A percentile compares a stretch with the other conserved stretches of the same genome.
Evolutionary conservation across 495 filamentous ascomycete genomes (phyloP).

Genomic region (Podospora pseudoanserina): DNA sequence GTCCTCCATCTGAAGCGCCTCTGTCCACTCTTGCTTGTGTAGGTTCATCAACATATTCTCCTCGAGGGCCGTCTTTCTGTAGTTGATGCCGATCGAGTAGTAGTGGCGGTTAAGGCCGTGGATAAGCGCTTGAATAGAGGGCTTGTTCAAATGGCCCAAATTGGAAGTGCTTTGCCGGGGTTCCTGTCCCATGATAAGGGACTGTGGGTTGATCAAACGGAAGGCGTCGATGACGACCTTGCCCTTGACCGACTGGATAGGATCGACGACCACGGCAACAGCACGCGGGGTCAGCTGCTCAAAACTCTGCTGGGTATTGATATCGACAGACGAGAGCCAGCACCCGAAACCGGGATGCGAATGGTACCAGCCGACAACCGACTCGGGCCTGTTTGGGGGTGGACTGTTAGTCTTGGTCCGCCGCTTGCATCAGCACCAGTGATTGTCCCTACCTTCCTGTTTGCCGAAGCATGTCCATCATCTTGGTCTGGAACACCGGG

Average conservation of each 20-base stretch:
- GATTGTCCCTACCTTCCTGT: conserved; percentile 72
- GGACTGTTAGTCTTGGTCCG: background rate
- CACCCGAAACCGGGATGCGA: conserved; percentile 98
- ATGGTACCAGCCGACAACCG: conserved; percentile 98
- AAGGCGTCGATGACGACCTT: conserved; percentile 99
- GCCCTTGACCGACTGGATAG: conserved; percentile 98
- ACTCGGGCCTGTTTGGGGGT: conserved; percentile 65
- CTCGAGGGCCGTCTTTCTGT: conserved; percentile 94
- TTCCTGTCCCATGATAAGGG: conserved; percentile 97
- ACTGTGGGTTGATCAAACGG: conserved; percentile 97
- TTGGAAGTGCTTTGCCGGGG: conserved; percentile 98
- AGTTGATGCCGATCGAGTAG: conserved; percentile 97
- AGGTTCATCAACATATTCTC: conserved; percentile 99
- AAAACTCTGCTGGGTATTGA: conserved; percentile 99
- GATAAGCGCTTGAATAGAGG: conserved; percentile 97
- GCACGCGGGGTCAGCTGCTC: conserved; percentile 94
- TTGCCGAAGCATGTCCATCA: conserved; percentile 99
- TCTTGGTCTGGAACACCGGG: conserved; percentile 97
- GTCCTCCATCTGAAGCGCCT: conserved; percentile 94
- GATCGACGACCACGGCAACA: conserved; percentile 95
- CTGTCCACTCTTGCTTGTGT: conserved; percentile 99
- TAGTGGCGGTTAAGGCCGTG: conserved; percentile 98
- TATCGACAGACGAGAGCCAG: conserved; percentile 98
- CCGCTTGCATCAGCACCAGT: background rate
- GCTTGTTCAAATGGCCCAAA: conserved; percentile 96